A percentile compares a stretch with the other conserved stretches of the same genome.
phyloP scores from a whole-genome alignment of 2,329 filamentous ascomycete genomes.

The Diplodia sapinea region DNA sequence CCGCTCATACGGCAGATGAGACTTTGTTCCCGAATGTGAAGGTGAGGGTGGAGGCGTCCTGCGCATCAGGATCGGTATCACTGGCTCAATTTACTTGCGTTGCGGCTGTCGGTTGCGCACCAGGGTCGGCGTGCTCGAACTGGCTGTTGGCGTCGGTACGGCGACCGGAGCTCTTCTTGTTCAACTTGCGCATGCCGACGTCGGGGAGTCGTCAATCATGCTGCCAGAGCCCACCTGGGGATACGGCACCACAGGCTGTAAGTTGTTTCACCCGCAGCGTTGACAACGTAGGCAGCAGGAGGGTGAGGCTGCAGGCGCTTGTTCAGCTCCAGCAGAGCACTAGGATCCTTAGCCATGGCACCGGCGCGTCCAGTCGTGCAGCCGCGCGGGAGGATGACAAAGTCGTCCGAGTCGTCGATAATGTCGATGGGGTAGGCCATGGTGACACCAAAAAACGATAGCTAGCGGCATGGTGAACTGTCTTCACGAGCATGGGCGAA shows the following conservation, averaged over 20 bases:
- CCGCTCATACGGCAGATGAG: no score
- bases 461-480: no score
- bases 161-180: not conserved
- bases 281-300: not conserved
- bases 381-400: not conserved
- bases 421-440: not conserved
- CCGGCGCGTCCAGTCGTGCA: not conserved
- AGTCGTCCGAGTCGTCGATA: slow-evolving; percentile 1
- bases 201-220: not conserved
- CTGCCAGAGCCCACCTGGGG: not conserved
- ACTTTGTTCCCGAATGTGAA: no score
- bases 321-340: not conserved
- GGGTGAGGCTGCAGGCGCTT: not conserved
- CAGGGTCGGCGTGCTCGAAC: not conserved
- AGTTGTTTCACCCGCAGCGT: not conserved
- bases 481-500: no score
- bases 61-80: no score
- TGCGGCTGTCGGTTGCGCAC: not conserved
- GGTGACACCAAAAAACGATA: not conserved
- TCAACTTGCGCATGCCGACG: not conserved
- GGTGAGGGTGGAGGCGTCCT: no score
- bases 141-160: not conserved
- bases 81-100: no score
- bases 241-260: no score
- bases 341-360: not conserved